phyloP scores from a whole-genome alignment of 345 rosid species.

The Lepidium africanum region DNA sequence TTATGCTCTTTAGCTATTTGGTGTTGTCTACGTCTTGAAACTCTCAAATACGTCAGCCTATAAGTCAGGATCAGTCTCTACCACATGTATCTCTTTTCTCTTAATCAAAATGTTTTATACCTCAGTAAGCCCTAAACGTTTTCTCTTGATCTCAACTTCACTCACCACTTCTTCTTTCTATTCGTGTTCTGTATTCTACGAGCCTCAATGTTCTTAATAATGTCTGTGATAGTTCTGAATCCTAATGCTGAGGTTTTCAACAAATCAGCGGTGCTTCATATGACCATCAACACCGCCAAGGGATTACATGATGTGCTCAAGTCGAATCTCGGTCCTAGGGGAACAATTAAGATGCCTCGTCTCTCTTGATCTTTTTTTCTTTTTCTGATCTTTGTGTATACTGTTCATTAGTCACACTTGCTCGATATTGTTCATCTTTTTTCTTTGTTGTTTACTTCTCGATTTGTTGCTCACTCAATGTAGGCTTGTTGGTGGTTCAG shows the following conservation, averaged over 20 bases:
- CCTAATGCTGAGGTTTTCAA: slow-evolving; percentile 96
- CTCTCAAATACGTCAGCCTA: slow-evolving; percentile 38
- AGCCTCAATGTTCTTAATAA: slow-evolving; percentile 26
- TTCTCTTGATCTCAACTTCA: not conserved
- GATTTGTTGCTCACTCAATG: not conserved
- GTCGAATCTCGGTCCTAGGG: slow-evolving; percentile 96
- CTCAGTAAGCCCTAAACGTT: slow-evolving; percentile 24
- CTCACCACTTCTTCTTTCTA: not conserved
- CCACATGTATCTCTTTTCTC: not conserved
- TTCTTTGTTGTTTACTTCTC: not conserved
- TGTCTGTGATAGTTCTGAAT: slow-evolving; percentile 86
- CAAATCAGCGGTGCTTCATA: slow-evolving; percentile 98
- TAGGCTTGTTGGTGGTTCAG: slow-evolving; percentile 99
- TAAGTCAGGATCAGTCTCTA: slow-evolving; percentile 37
- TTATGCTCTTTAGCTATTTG: slow-evolving; percentile 51
- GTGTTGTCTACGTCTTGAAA: slow-evolving; percentile 55
- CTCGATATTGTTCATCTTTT: not conserved
- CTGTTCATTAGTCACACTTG: not conserved
- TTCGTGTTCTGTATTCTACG: not conserved
- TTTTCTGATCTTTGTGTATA: not conserved
- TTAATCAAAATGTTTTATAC: not conserved
- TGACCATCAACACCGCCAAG: slow-evolving; percentile 97
- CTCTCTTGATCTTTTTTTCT: not conserved
- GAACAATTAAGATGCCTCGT: slow-evolving; percentile 82
- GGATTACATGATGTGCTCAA: slow-evolving; percentile 97